Base-by-base conservation (phyloP, 148 eudicot species). In the Rhododendron vialii region DNA sequence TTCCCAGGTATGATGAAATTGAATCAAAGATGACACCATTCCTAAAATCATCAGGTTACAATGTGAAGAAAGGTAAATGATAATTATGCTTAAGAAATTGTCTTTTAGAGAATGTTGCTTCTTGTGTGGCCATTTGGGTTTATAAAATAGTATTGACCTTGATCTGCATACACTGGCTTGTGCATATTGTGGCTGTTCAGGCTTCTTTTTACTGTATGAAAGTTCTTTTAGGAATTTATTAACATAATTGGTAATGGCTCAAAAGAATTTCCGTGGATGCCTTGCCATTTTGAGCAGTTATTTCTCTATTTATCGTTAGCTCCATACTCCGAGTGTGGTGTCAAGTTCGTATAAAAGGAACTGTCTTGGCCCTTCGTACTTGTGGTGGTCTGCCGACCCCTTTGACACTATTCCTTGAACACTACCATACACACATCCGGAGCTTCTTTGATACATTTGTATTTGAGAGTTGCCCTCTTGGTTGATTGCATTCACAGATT, bases 1-100 rank as follows among this genome's bases (percentile, higher is more conserved):
- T 57, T 80, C 85, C 78, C 90, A 97, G 99, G 91, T 97, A 93
- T 91, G 94, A 92, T 88, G 98, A 97, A 71, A 97, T 97, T 67
- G 93, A 94, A 91, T 93, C 95, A 45, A 97, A 95, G 93, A 97
- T 97, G 98, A 80, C 61, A 12, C 93, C 95, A 12, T 97, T 97
- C 88, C 82, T 97, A 80, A 94, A 84, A 86, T 73, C 93, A 36
- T 95, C 99, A 4, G 95, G 96, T 75, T 97, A 97, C 84, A 97
- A 94, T 91, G 98, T 93, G 76, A 97, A 97, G 93, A 97, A 95
- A 95, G 98, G 99, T 97, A 90, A 84, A 45, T 41, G 13, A 48
- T 84, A 53, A 73, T 61, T 51, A 61, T 41, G 14, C 79, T 82
- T 33, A 13, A 26, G 11, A 22, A 17, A 30, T 10, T 65, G 17